Base-by-base conservation (phyloP, 148 eudicot species). In the Fagopyrum homotropicum region DNA sequence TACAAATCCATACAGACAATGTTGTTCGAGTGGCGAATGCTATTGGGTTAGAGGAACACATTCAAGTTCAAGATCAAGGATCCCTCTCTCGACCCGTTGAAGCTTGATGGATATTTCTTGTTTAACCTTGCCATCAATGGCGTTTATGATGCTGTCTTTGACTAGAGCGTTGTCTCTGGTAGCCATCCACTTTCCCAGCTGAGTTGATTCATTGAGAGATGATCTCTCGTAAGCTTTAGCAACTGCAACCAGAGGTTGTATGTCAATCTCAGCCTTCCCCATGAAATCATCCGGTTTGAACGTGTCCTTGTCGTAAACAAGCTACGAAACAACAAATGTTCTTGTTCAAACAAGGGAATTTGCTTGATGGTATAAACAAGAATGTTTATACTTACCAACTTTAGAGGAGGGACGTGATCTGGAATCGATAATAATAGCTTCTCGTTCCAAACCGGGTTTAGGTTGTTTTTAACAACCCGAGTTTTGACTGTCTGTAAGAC, bases 361-460 rank as follows among this genome's bases (percentile, higher is more conserved):
- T 2, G 7, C 9, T 57, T 57, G 4, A 17, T 9, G 22, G 30
- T 17, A 22, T 57, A 6, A 9, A 63, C 69, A 63, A 61, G 69
- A 40, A 66, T 19, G 1, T 6, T 5, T 19, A 9, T 19, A 72
- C 92, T 87, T 75, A 94, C 98, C 93, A 94, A 40, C 75, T 90
- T 92, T 74, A 94, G 66, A 74, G 93, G 96, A 74, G 98, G 98
- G 74, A 94, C 55, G 68, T 81, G 73, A 8, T 86, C 84, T 29
- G 98, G 98, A 75, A 94, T 94, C 29, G 98, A 92, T 74, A 94
- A 82, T 93, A 94, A 90, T 77, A 94, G 81, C 80, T 86, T 85
- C 79, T 94, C 98, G 63, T 89, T 94, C 98, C 98, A 94, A 30
- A 94, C 93, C 22, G 98, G 98, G 80, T 94, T 94, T 79, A 94